Conservation (phyloP, 2,329 filamentous ascomycete species). For the Xylariaceae sp. region DNA sequence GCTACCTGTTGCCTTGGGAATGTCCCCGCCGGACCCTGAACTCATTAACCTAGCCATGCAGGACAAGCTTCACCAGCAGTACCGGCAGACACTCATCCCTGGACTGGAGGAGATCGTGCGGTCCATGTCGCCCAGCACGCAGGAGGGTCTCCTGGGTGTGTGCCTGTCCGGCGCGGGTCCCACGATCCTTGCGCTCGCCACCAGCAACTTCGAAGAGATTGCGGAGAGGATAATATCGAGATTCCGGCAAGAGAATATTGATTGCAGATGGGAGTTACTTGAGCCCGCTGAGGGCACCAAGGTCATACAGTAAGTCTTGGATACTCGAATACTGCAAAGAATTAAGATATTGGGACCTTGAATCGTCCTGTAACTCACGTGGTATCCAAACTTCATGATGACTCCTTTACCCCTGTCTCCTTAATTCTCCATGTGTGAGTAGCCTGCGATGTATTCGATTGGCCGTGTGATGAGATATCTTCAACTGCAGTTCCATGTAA, state of each 20-base stretch:
- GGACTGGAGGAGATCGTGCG: conserved; percentile 86
- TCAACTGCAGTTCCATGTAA: too few species aligned
- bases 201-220: conserved; percentile 81
- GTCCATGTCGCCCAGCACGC: conserved; percentile 80
- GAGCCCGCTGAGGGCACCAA: conserved; percentile 73
- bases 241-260: conserved; percentile 68
- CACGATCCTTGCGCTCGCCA: conserved; percentile 89
- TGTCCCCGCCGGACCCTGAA: conserved; percentile 83
- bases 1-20: conserved; percentile 80
- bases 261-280: conserved; percentile 80
- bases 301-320: conserved; percentile 18
- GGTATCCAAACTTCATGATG: neutral
- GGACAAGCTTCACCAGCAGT: conserved; percentile 96
- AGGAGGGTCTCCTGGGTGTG: conserved; percentile 85
- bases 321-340: neutral
- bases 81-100: conserved; percentile 85
- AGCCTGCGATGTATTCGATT: too few species aligned
- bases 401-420: neutral
- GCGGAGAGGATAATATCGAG: conserved; percentile 70
- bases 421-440: neutral
- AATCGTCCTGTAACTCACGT: neutral
- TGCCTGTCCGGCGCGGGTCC: conserved; percentile 93
- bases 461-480: too few species aligned
- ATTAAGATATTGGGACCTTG: neutral
- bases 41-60: conserved; percentile 98